Evolutionary conservation across 441 rosid species (phyloP), one percentile per base, ranked within the genome.

Genomic region (California macrophylla): DNA sequence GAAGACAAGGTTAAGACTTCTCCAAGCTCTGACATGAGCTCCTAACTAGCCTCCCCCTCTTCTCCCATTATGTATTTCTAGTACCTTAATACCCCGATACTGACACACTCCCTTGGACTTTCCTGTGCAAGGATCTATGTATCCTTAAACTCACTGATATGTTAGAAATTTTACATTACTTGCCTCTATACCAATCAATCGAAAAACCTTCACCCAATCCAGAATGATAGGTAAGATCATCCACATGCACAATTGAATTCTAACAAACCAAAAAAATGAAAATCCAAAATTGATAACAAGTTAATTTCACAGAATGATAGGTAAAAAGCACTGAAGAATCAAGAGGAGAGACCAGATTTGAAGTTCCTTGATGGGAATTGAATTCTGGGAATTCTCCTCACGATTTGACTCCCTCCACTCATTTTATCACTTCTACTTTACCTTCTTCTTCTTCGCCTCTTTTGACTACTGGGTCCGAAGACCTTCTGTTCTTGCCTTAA

Each of bases 341-440:
- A 4, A 45, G 20, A n/a, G 20, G 61, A 20, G 61, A 16, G 61
- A 54, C 7, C 12, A 54, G 61, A 54, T 42, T 42, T 42, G 10
- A 21, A 54, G 24, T 54, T 20, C 61, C 61, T 54, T 1, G 61
- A 20, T 54, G 61, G 61, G 61, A 54, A 54, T 1, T 54, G 23
- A 21, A 54, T 54, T 54, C 61, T 20, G 12, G 61, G 61, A 54
- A 54, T 54, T 54, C 61, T 54, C 61, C 25, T 54, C 26, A 54
- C 25, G 61, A 54, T 54, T 54, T 54, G 61, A 21, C 12, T 54
- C 20, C 61, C 61, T 18, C 61, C 61, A 7, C 61, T n/a, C 61
- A 54, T 54, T 54, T 54, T 54, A 25, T 18, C 12, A 18, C 61
- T 54, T 20, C 25, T 21, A 2, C 50, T 42, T 42, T 13, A 42